Evolutionary conservation across 768 basidiomycete genomes (phyloP), one percentile per base, ranked within the genome.

Genomic region (Sutorius australiensis): DNA sequence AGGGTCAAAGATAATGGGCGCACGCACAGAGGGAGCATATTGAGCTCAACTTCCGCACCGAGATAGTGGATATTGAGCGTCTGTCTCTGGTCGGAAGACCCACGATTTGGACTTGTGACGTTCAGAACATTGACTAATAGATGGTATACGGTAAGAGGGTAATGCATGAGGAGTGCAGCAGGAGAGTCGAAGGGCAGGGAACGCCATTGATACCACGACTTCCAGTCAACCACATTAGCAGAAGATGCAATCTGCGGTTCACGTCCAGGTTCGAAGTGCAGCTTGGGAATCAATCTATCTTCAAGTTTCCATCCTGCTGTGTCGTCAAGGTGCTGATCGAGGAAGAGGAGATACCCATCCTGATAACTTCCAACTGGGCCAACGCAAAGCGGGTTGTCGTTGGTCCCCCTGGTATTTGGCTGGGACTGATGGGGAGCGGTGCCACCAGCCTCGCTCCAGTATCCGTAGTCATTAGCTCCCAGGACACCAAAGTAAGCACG

Each of bases 161-260:
- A 77, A 47, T 76, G 72, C 58, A 79, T 65, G n/a, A 76, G 64
- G 34, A 79, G 65, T 24, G 70, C 74, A 0, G 74, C 76, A 8
- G 76, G 74, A 19, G 77, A 77, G 24, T 63, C 61, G 36, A 76
- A 61, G 33, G 77, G 71, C 19, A 79, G 59, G 43, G 70, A 67
- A 34, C 78, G 72, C 78, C 77, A 78, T 43, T 68, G 55, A 59
- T 78, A 74, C 65, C 76, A 79, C 24, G 73, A 71, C 31, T 63
- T 66, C 78, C 78, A 80, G 51, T 69, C 73, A 27, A 61, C 56
- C 32, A 75, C 59, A 17, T 69, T 64, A 30, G 49, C 60, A 46
- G 66, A 54, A 55, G 67, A 57, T 58, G 58, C 53, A 12, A 69
- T 63, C 31, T 47, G 45, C 2, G 59, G 67, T 45, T 73, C 69